These are phyloP conservation scores for Gracilaria gracilis DNA, from an alignment of 23 red algal species.

Conservation along the genomic window DNA sequence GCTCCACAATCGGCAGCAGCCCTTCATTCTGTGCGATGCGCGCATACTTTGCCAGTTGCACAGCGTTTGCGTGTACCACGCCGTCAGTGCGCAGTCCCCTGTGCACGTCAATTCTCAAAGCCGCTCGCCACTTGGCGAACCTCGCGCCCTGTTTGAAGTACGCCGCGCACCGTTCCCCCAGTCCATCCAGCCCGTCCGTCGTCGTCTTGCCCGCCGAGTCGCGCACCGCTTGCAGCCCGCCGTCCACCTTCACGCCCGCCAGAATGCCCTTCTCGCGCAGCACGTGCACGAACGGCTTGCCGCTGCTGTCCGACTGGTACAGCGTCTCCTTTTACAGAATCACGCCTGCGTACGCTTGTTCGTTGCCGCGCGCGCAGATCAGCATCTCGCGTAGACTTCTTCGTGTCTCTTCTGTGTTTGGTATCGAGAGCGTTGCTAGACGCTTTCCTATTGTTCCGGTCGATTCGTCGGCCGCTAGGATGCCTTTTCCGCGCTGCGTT, in stretches of 20 bases:
- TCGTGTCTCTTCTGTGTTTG: constrained; percentile 94
- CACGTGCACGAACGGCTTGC: constrained; percentile 83
- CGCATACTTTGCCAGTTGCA: constrained; percentile 90
- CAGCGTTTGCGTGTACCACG: constrained; percentile 82
- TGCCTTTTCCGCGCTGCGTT: constrained; percentile 85
- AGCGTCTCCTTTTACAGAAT: constrained; percentile 96
- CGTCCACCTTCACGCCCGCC: constrained; percentile 92
- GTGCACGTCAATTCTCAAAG: constrained; percentile 74
- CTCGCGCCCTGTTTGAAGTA: constrained; percentile 89
- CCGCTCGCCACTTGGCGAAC: constrained; percentile 98
- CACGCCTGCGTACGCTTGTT: constrained; percentile 79
- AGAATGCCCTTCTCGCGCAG: constrained; percentile 79
- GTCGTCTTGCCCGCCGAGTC: constrained; percentile 74
- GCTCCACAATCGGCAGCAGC: constrained; percentile 97
- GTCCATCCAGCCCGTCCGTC: constrained; percentile 83
- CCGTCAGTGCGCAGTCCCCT: constrained; percentile 74
- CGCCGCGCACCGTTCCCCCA: constrained; percentile 78
- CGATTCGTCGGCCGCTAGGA: constrained; percentile 91
- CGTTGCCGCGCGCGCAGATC: constrained; percentile 84
- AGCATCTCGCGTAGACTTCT: constrained; percentile 79
- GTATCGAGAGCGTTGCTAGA: constrained; percentile 77
- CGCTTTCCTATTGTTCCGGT: constrained; percentile 94
- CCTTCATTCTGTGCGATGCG: constrained; percentile 73
- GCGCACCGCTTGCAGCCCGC: constrained; percentile 75
- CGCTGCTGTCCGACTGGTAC: constrained; percentile 69